These are phyloP conservation scores for Collybiopsis confluens DNA, from an alignment of 768 basidiomycete species.

Conservation along the genomic window DNA sequence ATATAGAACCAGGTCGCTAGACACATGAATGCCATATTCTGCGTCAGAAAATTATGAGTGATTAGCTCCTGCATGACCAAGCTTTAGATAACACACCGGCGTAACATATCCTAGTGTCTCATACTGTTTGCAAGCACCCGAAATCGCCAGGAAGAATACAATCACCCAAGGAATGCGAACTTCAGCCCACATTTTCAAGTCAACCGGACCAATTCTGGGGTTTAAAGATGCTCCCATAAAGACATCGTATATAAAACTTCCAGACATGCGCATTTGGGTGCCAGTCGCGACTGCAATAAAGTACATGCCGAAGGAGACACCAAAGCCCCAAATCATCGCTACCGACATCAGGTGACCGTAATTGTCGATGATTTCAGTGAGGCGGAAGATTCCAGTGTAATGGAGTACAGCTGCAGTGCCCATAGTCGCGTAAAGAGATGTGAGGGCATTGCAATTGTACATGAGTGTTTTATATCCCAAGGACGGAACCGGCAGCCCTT, in stretches of 20 bases:
- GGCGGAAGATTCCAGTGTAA: conserved; percentile 76
- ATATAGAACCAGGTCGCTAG: conserved; percentile 95
- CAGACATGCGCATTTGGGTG: conserved; percentile 89
- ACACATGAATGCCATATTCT: conserved; percentile 98
- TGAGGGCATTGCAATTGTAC: conserved; percentile 96
- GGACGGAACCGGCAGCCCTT: conserved; percentile 95
- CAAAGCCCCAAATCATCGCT: conserved; percentile 88
- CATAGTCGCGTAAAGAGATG: conserved; percentile 80
- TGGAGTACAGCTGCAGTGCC: conserved; percentile 73
- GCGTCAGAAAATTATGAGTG: conserved; percentile 2
- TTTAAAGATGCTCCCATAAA: conserved; percentile 97
- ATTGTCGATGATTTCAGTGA: conserved; percentile 93
- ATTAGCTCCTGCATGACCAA: not conserved
- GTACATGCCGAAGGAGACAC: conserved; percentile 77
- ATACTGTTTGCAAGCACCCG: conserved; percentile 94
- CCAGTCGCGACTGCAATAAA: conserved; percentile 72
- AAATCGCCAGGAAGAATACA: conserved; percentile 89
- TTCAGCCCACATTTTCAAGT: conserved; percentile 99
- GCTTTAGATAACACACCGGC: conserved; percentile 50
- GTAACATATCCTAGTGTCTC: conserved; percentile 89
- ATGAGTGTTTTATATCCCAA: conserved; percentile 87
- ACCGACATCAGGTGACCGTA: conserved; percentile 96
- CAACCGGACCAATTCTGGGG: conserved; percentile 85
- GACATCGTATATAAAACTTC: conserved; percentile 89
- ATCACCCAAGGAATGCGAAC: conserved; percentile 97